Conservation (phyloP, 139 green algal species). For the Diplosphaera chodatii region DNA sequence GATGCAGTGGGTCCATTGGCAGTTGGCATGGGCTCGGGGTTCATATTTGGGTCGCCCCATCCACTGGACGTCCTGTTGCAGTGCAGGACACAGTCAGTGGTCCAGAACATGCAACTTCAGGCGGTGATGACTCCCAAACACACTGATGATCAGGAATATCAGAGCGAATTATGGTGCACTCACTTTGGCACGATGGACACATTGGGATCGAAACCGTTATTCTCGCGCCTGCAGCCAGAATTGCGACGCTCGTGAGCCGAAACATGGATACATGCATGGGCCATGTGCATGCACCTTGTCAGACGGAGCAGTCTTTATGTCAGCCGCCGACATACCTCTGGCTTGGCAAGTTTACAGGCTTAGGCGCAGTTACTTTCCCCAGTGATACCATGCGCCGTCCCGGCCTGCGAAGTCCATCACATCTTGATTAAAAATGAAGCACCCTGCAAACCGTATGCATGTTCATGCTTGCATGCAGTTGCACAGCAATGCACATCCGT, state of each 20-base stretch:
- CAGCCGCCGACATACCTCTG: constrained; percentile 19
- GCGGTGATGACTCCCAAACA: too few relatives aligned
- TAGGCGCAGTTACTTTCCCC: constrained; percentile 41
- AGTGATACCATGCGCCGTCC: constrained; percentile 42
- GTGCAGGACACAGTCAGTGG: too few relatives aligned
- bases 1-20: background rate
- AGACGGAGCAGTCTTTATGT: background rate
- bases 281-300: background rate
- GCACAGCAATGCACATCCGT: too few relatives aligned
- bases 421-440: too few relatives aligned
- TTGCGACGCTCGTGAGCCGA: too few relatives aligned
- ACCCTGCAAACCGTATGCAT: too few relatives aligned
- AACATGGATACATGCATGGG: background rate
- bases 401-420: background rate
- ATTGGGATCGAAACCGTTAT: constrained; percentile 41
- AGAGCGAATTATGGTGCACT: background rate
- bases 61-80: background rate
- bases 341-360: constrained; percentile 45
- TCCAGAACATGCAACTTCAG: too few relatives aligned
- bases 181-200: constrained; percentile 27
- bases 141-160: too few relatives aligned
- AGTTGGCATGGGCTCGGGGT: background rate
- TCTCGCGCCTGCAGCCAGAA: constrained; percentile 39
- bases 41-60: constrained; percentile 1
- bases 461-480: too few relatives aligned